Conservation (phyloP, 306 rosid genomes). For the Luffa aegyptiaca region DNA sequence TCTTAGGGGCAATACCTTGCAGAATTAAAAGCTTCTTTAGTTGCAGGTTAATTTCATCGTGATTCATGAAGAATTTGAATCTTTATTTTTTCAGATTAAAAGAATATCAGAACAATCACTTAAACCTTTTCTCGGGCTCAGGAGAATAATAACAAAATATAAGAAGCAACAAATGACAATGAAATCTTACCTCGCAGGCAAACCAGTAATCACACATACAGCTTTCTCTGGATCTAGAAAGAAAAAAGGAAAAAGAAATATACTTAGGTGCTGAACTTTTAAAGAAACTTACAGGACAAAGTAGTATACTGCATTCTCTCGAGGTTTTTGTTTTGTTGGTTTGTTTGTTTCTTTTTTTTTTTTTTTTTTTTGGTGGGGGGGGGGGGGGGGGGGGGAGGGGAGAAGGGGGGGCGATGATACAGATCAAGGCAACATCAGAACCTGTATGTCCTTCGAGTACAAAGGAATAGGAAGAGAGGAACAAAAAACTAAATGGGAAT, state of each 20-base stretch:
- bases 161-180: slow-evolving; percentile 14
- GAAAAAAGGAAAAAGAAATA: neutral
- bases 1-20: neutral
- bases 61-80: neutral
- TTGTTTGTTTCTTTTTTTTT: neutral
- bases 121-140: neutral
- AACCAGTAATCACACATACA: slow-evolving; percentile 74
- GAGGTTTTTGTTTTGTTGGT: neutral
- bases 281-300: neutral
- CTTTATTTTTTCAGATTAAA: neutral
- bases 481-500: neutral
- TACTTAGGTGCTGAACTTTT: neutral
- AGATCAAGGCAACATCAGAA: neutral
- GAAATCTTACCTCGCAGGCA: slow-evolving; percentile 86
- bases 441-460: neutral
- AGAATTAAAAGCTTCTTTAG: neutral
- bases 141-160: neutral
- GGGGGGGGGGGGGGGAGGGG: too few species aligned
- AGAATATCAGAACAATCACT: neutral
- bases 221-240: slow-evolving; percentile 78
- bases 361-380: neutral
- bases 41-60: neutral
- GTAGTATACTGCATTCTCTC: neutral
- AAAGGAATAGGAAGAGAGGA: neutral
- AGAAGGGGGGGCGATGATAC: neutral